Evolutionary conservation across 2,329 filamentous ascomycete genomes (phyloP), one percentile per base, ranked within the genome.

Genomic region (Neonectria ditissima): DNA sequence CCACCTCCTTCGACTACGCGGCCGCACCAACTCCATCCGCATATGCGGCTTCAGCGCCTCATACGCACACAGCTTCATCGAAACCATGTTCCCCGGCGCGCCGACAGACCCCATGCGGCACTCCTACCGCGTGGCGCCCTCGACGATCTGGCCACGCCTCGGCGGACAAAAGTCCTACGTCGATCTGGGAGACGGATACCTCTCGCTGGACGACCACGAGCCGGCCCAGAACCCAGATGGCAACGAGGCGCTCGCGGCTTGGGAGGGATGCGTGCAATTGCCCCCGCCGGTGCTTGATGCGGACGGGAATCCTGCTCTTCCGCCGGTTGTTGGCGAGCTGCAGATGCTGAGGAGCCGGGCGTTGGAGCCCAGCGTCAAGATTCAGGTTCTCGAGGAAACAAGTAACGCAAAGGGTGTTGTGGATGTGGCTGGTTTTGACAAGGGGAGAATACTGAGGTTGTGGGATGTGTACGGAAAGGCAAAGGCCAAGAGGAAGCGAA

Each of bases 11-110:
- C 65, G 59, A 1, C 74, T 81, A 2, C 68, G 63, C 11, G 76
- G 72, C 5, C 69, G 73, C 1, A 57, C 81, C 47, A 62, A 69
- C 34, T 76, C 77, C 0, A 62, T 77, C 7, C 75, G 80, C 18
- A 74, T 81, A 58, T 78, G 74, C 22, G 80, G 80, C 2, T 80
- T 81, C 63, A 73, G 67, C 60, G 72, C 78, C 13, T 13, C 50
- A 0, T 80, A 78, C 62, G 74, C 76, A 0, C 59, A 69, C 26
- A 60, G 56, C 9, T 68, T 80, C 26, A 55, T 78, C 11, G 52
- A 66, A 14, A 67, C 69, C 0, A 30, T 80, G 7, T 78, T 79
- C 41, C 66, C 71, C 0, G 59, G 62, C 2, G 34, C 45, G 0
- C 52, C 45, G 6, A 37, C 53, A 0, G n/a, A 56, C 1, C 34